Evolutionary conservation across 495 filamentous ascomycete genomes (phyloP).

Genomic region (Amniculicola lignicola): DNA sequence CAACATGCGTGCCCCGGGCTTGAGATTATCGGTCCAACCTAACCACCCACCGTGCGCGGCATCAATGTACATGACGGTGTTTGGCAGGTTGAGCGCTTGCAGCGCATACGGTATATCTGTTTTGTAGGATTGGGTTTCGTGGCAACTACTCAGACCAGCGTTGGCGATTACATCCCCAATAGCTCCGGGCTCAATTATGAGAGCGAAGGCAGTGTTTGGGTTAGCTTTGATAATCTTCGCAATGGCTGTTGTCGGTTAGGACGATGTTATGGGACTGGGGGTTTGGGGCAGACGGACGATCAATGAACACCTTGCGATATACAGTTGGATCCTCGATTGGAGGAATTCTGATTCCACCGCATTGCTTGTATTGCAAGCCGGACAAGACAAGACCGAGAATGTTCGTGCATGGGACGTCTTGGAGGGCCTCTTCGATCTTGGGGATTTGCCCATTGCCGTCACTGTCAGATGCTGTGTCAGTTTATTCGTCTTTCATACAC

Average conservation of each 20-base stretch:
- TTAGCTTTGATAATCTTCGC: not conserved
- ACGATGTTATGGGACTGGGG: not conserved
- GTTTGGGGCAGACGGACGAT: not conserved
- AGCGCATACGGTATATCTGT: constrained; percentile 7
- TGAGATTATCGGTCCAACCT: constrained; percentile 1
- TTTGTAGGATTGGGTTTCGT: not conserved
- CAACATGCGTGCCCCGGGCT: not conserved
- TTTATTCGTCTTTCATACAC: not conserved
- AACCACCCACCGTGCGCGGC: constrained; percentile 15
- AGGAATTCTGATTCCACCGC: not conserved
- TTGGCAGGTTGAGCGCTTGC: constrained; percentile 9
- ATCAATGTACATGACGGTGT: constrained; percentile 19
- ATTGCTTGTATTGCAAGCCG: constrained; percentile 8
- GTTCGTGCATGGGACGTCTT: constrained; percentile 16
- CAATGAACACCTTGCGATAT: constrained; percentile 8
- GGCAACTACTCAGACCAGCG: not conserved
- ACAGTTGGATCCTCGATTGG: not conserved
- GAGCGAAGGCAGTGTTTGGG: constrained; percentile 12
- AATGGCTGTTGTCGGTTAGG: constrained; percentile 3
- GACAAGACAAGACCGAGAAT: constrained; percentile 16
- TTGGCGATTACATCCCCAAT: constrained; percentile 5
- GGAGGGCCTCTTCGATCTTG: not conserved
- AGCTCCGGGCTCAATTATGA: constrained; percentile 14
- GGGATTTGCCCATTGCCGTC: not conserved
- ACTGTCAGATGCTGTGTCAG: not conserved